Base-by-base conservation (phyloP, 106 monocot genomes). In the Agapanthus africanus region DNA sequence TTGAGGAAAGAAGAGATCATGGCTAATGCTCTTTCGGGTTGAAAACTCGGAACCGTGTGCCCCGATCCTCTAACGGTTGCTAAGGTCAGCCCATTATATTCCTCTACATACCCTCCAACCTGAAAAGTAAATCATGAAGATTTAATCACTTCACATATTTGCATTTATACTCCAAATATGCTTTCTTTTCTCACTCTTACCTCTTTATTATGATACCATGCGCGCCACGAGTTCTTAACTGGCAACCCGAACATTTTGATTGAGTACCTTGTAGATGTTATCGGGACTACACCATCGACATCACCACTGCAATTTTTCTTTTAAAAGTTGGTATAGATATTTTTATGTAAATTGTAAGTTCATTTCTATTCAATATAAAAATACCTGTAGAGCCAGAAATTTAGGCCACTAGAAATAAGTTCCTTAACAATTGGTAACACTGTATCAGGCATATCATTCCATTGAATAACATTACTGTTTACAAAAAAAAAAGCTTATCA, bases 351-450 rank as follows among this genome's bases (percentile, higher is more conserved):
- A n/a, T 80, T 68, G 77, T 79, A 71, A 28, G 78, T 75, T 19
- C 18, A 14, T 7, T 8, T 0, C 33, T 11, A 61, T 14, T n/a
- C n/a, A n/a, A n/a, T n/a, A n/a, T n/a, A n/a, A n/a, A n/a, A n/a
- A 56, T 73, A 59, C 77, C 76, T 81, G 25, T 73, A 81, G 0
- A 82, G 14, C 82, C 82, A 82, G 0, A 82, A 37, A 0, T 56
- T 61, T 30, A 79, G 32, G 64, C 79, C 83, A 11, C 68, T 63
- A 7, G 22, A 9, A 18, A 68, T 66, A 28, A 82, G 73, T 11
- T 70, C 8, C 19, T 70, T 65, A 18, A 82, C 69, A 7, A 44
- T 59, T 1, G 82, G 78, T 11, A 78, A 18, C 31, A 67, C 36
- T 3, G 70, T 78, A 7, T 23, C 26, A 23, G 74, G 59, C 13